Evolutionary conservation across 169 alveolate species (phyloP).

Genomic region (Eimeria falciformis): DNA sequence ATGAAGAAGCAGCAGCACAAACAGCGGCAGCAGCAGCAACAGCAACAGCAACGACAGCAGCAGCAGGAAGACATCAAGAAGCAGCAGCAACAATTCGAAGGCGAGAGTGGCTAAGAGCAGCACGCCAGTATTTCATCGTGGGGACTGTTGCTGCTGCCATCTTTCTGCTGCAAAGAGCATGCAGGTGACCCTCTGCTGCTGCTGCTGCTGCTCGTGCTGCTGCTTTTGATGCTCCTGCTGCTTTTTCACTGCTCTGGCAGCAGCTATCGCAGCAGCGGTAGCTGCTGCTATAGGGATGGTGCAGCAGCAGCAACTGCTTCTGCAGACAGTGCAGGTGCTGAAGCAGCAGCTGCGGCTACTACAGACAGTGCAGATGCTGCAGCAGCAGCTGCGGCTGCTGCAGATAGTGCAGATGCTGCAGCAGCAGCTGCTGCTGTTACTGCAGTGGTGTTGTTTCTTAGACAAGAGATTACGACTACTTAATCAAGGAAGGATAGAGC

Average conservation of each 20-base stretch:
- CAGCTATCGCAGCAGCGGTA: neutral
- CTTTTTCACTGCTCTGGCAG: too few species aligned
- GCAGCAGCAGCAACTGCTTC: neutral
- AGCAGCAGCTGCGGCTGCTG: neutral
- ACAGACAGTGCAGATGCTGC: neutral
- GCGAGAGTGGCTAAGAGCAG: neutral
- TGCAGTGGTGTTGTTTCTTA: too few species aligned
- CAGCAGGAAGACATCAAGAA: neutral
- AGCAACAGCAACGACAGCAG: neutral
- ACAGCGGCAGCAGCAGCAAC: constrained; percentile 4
- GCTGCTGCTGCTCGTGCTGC: constrained; percentile 3
- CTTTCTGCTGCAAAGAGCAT: constrained; percentile 6
- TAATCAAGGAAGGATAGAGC: too few species aligned
- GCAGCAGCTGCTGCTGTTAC: neutral
- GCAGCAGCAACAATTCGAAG: neutral
- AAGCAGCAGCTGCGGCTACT: neutral
- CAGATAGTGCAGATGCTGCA: neutral
- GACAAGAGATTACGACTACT: too few species aligned
- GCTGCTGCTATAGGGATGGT: neutral
- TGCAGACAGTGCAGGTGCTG: neutral
- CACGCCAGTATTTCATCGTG: neutral
- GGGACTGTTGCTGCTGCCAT: constrained; percentile 25
- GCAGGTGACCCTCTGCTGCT: neutral
- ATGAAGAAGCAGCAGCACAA: constrained; percentile 6
- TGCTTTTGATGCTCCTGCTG: neutral